A percentile compares a stretch with the other conserved stretches of the same genome.
These are phyloP conservation scores for button mushroom (Agaricus bisporus) DNA, from an alignment of 768 basidiomycete species.

Conservation along the genomic window DNA sequence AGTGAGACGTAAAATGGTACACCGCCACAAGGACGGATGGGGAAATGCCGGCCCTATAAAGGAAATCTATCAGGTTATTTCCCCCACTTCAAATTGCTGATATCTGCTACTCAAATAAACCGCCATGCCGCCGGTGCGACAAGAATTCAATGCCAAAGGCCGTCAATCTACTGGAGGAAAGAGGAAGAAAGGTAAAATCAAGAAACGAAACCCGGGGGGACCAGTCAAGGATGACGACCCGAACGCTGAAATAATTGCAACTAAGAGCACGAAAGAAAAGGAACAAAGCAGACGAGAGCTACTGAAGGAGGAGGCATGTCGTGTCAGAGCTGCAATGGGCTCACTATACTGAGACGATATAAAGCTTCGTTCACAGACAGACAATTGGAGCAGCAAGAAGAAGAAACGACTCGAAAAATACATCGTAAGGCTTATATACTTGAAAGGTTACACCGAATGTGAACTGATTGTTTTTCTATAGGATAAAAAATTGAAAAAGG, in stretches of 20 bases:
- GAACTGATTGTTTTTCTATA: conserved; percentile 22
- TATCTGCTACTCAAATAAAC: background rate
- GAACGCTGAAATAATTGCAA: conserved; percentile 52
- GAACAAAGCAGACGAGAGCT: conserved; percentile 54
- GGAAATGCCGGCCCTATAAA: too few relatives aligned
- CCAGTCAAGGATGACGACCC: conserved; percentile 33
- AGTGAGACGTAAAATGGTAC: too few relatives aligned
- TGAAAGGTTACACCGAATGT: background rate
- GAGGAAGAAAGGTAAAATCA: conserved; percentile 55
- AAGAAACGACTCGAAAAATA: conserved; percentile 88
- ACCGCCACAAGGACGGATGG: too few relatives aligned
- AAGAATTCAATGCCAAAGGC: conserved; percentile 60
- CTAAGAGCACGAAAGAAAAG: conserved; percentile 56
- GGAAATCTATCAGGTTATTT: background rate
- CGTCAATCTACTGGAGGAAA: conserved; percentile 55
- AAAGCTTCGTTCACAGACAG: conserved; percentile 45
- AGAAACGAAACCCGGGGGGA: conserved; percentile 18
- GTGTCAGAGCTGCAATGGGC: background rate
- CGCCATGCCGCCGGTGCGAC: conserved; percentile 18
- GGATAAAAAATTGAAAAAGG: conserved; percentile 92
- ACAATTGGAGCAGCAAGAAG: conserved; percentile 80
- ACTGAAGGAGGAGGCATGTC: conserved; percentile 52
- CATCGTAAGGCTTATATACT: conserved; percentile 50
- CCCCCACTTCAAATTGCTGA: background rate
- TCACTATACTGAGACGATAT: conserved; percentile 7